These are phyloP conservation scores for Entomortierella beljakovae DNA, from an alignment of 192 early-diverging fungal species.

Conservation along the genomic window DNA sequence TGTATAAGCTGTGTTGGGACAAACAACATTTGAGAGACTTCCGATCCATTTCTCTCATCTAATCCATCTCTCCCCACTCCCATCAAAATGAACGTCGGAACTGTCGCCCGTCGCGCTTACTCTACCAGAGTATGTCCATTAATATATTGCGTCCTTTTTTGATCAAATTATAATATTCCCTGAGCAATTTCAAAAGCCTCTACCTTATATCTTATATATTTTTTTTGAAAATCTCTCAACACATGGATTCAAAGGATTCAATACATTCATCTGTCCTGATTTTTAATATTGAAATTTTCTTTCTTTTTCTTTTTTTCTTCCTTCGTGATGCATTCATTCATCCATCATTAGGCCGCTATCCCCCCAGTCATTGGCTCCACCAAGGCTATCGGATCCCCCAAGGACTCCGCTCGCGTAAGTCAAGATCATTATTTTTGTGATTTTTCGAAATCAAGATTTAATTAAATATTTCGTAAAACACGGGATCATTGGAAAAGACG, in stretches of 20 bases:
- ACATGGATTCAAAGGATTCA: too few relatives aligned
- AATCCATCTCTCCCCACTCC: constrained; percentile 24
- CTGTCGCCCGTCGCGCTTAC: constrained; percentile 54
- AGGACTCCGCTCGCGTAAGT: constrained; percentile 63
- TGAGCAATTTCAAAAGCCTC: too few relatives aligned
- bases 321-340: background rate
- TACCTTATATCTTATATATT: too few relatives aligned
- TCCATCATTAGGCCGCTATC: constrained; percentile 62
- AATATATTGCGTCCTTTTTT: background rate
- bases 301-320: background rate
- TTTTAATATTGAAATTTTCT: background rate
- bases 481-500: background rate
- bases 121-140: constrained; percentile 46
- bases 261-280: background rate
- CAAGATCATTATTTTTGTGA: background rate
- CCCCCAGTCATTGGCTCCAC: constrained; percentile 81
- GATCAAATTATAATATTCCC: too few relatives aligned
- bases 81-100: constrained; percentile 49
- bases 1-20: background rate
- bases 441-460: too few relatives aligned
- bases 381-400: constrained; percentile 66
- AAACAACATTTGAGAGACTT: background rate
- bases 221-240: too few relatives aligned
- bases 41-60: constrained; percentile 15
- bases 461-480: background rate